Evolutionary conservation across 192 early-diverging fungal species (phyloP), one percentile per base, ranked within the genome.

Genomic region (Backusella tuberculispora): DNA sequence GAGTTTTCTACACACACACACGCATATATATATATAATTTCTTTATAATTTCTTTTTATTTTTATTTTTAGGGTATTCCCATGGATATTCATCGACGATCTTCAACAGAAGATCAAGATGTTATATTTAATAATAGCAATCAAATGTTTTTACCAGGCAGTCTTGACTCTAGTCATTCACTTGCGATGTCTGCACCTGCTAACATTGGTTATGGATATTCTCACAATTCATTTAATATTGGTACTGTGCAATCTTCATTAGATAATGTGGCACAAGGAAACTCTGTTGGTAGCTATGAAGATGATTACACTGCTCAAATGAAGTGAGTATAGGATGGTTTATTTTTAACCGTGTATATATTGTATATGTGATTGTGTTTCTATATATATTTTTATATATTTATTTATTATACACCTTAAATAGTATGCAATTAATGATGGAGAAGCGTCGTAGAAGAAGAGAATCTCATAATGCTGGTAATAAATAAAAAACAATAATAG

Each of bases 381-480:
- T 34, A 34, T 34, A 34, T 43, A 43, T 5, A 42, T 5, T 42
- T 48, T 17, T n/a, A 48, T 53, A 21, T 24, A 19, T 19, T 5
- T 21, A 53, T 48, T 40, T 38, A 60, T 50, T 60, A 34, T 34
- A 34, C 29, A 2, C 2, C 29, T 34, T 34, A 0, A 34, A 34
- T 84, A 82, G 78, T 42, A 70, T 86, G 73, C 83, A 81, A 76
- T 29, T 81, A 3, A 64, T 77, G 43, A 79, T 84, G 78, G 97
- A 99, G 81, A 98, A 98, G 79, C 88, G 96, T 19, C 88, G 95
- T 47, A 89, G 95, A 46, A 93, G 97, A 74, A 87, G 97, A 24
- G 97, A 98, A 83, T 95, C 95, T 63, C 97, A 99, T 85, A 99
- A 99, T 80, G 97, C 97, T 29, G 76, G 76, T 78, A 78, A 78